These are phyloP conservation scores for Ascochyta viciae-villosae DNA, from an alignment of 2,329 filamentous ascomycete genomes.

Conservation along the genomic window DNA sequence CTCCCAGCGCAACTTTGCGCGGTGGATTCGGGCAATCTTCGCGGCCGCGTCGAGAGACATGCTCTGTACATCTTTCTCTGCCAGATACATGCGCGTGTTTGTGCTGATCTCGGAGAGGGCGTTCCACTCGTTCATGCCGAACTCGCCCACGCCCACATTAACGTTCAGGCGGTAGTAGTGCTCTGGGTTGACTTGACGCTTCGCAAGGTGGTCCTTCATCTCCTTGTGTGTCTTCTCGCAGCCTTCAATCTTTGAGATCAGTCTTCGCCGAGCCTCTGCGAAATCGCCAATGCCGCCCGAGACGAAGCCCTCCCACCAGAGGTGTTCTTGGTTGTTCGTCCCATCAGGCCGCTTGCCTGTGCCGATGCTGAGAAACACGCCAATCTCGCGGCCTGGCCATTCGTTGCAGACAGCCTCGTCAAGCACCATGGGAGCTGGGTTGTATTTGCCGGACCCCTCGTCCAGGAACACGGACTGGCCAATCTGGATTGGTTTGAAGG, in stretches of 20 bases:
- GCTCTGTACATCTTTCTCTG: slow-evolving; percentile 73
- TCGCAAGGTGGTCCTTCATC: slow-evolving; percentile 82
- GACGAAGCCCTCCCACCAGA: slow-evolving; percentile 92
- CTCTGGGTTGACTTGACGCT: slow-evolving; percentile 81
- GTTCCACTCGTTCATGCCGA: slow-evolving; percentile 98
- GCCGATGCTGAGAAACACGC: slow-evolving; percentile 92
- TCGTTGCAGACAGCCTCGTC: slow-evolving; percentile 93
- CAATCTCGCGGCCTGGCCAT: slow-evolving; percentile 92
- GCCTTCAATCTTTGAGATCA: slow-evolving; percentile 93
- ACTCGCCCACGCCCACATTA: slow-evolving; percentile 93
- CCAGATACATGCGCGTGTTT: slow-evolving; percentile 83
- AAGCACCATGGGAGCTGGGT: slow-evolving; percentile 82
- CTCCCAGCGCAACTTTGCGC: slow-evolving; percentile 74
- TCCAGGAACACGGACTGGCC: slow-evolving; percentile 95
- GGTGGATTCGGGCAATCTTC: slow-evolving; percentile 83
- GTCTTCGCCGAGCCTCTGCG: slow-evolving; percentile 81
- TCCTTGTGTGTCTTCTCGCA: slow-evolving; percentile 89
- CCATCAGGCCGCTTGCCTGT: slow-evolving; percentile 84
- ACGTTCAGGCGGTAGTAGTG: slow-evolving; percentile 98
- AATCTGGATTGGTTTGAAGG: slow-evolving; percentile 94
- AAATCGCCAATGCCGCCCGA: slow-evolving; percentile 78
- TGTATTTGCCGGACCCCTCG: slow-evolving; percentile 89
- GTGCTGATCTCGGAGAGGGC: slow-evolving; percentile 94
- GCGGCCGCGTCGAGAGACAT: slow-evolving; percentile 79
- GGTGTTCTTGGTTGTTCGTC: slow-evolving; percentile 69